Evolutionary conservation across 2,329 filamentous ascomycete genomes (phyloP).

Genomic region (Clonostachys sp.): DNA sequence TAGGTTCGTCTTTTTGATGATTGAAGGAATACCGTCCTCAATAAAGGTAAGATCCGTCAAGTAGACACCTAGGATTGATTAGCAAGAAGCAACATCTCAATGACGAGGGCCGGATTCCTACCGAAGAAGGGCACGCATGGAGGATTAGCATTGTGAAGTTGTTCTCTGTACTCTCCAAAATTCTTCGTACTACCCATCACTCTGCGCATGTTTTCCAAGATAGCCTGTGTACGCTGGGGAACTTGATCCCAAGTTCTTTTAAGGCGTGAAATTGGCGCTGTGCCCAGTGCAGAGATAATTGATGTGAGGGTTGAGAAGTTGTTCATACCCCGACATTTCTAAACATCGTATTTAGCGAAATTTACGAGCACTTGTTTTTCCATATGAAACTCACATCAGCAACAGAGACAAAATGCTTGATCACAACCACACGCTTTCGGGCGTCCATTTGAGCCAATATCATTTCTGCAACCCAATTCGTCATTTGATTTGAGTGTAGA

Average conservation of each 20-base stretch:
- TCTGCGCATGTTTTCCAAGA: constrained; percentile 85
- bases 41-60: constrained; percentile 97
- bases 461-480: constrained; percentile 99
- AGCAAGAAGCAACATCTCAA: too few species aligned
- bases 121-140: constrained; percentile 98
- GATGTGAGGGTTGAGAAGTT: constrained; percentile 98
- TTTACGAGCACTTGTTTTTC: not conserved
- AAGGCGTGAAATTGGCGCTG: constrained; percentile 89
- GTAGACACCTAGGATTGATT: constrained; percentile 69
- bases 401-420: constrained; percentile 96
- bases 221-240: constrained; percentile 73
- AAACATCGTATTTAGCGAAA: not conserved
- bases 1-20: constrained; percentile 92
- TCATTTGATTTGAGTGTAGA: constrained; percentile 96
- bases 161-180: constrained; percentile 93
- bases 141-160: constrained; percentile 86
- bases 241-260: constrained; percentile 94
- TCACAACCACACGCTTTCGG: constrained; percentile 92
- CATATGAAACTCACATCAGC: constrained; percentile 69
- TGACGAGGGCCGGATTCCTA: constrained; percentile 31
- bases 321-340: constrained; percentile 93
- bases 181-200: constrained; percentile 98
- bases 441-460: constrained; percentile 92
- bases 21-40: constrained; percentile 93
- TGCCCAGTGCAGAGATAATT: constrained; percentile 93